These are phyloP conservation scores for Exophiala sp. DNA, from an alignment of 2,329 filamentous ascomycete genomes.

Conservation along the genomic window DNA sequence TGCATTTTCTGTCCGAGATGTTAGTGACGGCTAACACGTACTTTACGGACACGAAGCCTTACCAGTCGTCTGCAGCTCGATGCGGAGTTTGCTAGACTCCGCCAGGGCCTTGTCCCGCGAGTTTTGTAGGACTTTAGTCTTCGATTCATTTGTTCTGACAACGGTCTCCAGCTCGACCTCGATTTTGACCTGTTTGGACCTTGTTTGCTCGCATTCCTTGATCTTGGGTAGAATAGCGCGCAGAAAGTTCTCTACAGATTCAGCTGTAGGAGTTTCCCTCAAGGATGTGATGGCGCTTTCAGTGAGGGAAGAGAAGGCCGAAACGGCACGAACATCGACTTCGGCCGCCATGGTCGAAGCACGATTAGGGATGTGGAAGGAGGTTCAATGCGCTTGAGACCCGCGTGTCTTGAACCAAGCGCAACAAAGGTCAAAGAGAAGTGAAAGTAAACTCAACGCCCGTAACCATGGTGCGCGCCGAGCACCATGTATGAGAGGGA, in stretches of 20 bases:
- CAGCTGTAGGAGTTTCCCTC: slow-evolving; percentile 62
- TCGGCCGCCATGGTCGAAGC: slow-evolving; percentile 51
- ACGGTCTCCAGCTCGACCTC: slow-evolving; percentile 93
- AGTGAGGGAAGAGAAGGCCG: slow-evolving; percentile 56
- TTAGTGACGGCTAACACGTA: slow-evolving; percentile 16
- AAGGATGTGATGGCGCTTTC: slow-evolving; percentile 55
- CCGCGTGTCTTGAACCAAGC: slow-evolving; percentile 12
- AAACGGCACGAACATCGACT: slow-evolving; percentile 58
- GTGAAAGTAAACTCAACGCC: background rate
- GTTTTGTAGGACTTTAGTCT: slow-evolving; percentile 75
- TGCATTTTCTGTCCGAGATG: slow-evolving; percentile 60
- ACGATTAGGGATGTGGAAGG: background rate
- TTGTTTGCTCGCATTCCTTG: slow-evolving; percentile 75
- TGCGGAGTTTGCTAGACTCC: slow-evolving; percentile 76
- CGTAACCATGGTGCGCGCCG: slow-evolving; percentile 19
- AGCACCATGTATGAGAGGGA: slow-evolving; percentile 4
- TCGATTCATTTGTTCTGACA: slow-evolving; percentile 76
- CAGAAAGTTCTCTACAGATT: slow-evolving; percentile 73
- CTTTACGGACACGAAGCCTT: slow-evolving; percentile 30
- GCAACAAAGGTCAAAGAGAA: slow-evolving; percentile 9
- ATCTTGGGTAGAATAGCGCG: slow-evolving; percentile 73
- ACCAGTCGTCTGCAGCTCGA: slow-evolving; percentile 82
- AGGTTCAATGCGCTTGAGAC: background rate
- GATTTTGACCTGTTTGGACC: slow-evolving; percentile 80
- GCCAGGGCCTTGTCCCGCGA: slow-evolving; percentile 79